Base-by-base conservation (phyloP, 164 flowering plant species). In the Chimonanthus salicifolius region DNA sequence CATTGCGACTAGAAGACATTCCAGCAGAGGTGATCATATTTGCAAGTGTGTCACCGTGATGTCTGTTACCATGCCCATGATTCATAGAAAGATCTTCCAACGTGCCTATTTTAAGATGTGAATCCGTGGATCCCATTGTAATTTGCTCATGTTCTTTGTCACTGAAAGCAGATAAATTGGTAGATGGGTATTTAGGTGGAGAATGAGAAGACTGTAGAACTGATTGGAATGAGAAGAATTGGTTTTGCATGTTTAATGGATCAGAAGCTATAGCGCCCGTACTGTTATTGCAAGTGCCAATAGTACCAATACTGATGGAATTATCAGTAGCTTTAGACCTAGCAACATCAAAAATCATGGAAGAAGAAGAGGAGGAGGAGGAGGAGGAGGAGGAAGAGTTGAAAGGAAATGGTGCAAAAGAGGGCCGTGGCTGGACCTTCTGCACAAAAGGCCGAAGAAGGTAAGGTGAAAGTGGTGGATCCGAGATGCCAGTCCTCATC, bases 371-470 rank as follows among this genome's bases (percentile, higher is more conserved):
- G 16, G 80, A 71, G 54, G 82, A 49, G 47, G 81, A 58, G 33
- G 71, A 33, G 16, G 54, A 11, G 49, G 15, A 3, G 8, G 58
- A n/a, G n/a, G 47, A 13, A 18, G 65, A 62, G 33, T 5, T 15
- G 66, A 46, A n/a, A 33, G 33, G 33, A 33, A 33, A 33, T 33
- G 33, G 33, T 33, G 33, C 33, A 33, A 33, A 33, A 33, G 33
- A 33, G 33, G 68, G 70, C 2, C 73, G 72, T 2, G 80, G 15
- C 62, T 71, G 81, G 50, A 78, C 43, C 80, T 85, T 88, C 18
- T 85, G 87, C 4, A 86, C 74, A 5, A 84, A 82, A 20, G 91
- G 91, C 48, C 87, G 83, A 9, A 86, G 54, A 64, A 87, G 83
- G 74, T 81, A 82, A 2, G 85, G 80, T 0, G 76, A 76, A 2